phyloP scores from a whole-genome alignment of 2,329 filamentous ascomycete genomes.

The Venturia effusa region DNA sequence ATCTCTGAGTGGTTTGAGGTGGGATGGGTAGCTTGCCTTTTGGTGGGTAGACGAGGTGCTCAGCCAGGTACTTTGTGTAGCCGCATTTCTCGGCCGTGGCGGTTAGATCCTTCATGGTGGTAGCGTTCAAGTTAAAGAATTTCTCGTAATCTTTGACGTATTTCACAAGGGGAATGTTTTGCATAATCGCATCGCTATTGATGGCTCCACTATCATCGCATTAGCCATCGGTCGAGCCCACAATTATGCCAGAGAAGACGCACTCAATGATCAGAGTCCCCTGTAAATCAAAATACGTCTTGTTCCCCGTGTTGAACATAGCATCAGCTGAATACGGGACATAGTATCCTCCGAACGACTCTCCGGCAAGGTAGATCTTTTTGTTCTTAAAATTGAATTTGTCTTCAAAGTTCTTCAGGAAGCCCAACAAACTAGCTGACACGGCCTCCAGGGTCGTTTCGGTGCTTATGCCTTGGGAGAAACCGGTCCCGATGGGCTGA shows the following conservation, averaged over 20 bases:
- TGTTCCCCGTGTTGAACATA: constrained; percentile 60
- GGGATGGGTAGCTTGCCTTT: constrained; percentile 45
- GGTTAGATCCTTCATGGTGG: constrained; percentile 43
- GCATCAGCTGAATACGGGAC: constrained; percentile 63
- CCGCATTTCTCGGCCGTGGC: constrained; percentile 47
- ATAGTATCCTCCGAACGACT: constrained; percentile 54
- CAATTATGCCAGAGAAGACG: neutral
- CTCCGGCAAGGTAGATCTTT: constrained; percentile 64
- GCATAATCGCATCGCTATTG: neutral
- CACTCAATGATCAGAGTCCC: constrained; percentile 61
- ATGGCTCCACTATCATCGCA: neutral
- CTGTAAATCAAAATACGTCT: constrained; percentile 54
- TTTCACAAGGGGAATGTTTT: constrained; percentile 38
- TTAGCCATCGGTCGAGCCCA: neutral
- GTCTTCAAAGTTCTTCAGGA: constrained; percentile 68
- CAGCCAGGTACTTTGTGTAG: constrained; percentile 48
- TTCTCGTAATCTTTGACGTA: constrained; percentile 51
- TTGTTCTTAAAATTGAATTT: constrained; percentile 55
- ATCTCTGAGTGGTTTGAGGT: constrained; percentile 40
- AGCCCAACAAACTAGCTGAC: constrained; percentile 62
- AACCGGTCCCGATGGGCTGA: constrained; percentile 58
- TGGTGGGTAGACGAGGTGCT: constrained; percentile 59
- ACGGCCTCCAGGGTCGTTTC: constrained; percentile 57
- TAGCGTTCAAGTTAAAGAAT: constrained; percentile 54
- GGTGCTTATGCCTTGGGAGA: constrained; percentile 52